Conservation (phyloP, 345 rosid genomes). For the Physaria fendleri region DNA sequence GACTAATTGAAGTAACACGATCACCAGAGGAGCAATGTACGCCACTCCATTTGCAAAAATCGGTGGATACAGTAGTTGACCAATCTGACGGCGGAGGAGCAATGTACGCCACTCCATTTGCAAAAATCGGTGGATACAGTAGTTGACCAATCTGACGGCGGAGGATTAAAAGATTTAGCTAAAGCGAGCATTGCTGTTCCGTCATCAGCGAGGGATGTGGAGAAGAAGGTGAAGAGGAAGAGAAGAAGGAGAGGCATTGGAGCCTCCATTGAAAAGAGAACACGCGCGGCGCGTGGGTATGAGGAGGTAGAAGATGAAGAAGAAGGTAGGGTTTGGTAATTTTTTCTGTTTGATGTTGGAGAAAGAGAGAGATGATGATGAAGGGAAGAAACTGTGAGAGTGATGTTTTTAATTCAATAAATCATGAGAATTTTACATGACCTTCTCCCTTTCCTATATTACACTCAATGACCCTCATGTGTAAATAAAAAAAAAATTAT, state of each 20-base stretch:
- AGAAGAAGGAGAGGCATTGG: constrained; percentile 20
- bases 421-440: too few relatives aligned
- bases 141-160: constrained; percentile 53
- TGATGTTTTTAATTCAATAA: too few relatives aligned
- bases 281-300: constrained; percentile 14
- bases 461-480: too few relatives aligned
- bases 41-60: constrained; percentile 51
- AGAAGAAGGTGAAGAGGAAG: constrained; percentile 13
- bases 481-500: too few relatives aligned
- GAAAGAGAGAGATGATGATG: too few relatives aligned
- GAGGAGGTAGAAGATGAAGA: too few relatives aligned
- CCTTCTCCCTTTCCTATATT: too few relatives aligned
- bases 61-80: constrained; percentile 34
- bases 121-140: constrained; percentile 35
- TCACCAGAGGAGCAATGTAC: constrained; percentile 36
- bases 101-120: constrained; percentile 43
- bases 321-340: too few relatives aligned
- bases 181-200: constrained; percentile 37
- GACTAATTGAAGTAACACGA: constrained; percentile 41
- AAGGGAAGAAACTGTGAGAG: too few relatives aligned
- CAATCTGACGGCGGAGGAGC: constrained; percentile 49
- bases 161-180: constrained; percentile 33
- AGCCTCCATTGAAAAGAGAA: constrained; percentile 17
- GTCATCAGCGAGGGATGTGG: constrained; percentile 40
- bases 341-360: too few relatives aligned